Evolutionary conservation across 208 protist genomes (phyloP).

Genomic region (Balamuthia mandrillaris): DNA sequence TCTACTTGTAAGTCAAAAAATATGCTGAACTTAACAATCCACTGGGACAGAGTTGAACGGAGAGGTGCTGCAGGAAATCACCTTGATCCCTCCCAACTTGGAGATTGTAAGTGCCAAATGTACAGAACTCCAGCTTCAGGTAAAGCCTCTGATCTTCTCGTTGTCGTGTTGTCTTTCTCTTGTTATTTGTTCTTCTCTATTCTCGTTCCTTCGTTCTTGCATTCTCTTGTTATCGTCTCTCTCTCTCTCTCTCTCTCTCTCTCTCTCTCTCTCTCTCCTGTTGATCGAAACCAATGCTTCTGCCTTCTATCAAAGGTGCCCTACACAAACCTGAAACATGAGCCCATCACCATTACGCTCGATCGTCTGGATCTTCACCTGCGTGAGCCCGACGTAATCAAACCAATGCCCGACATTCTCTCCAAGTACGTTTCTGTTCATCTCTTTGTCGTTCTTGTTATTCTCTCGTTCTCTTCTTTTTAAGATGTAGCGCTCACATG

Average conservation of each 20-base stretch:
- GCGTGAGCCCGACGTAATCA: neutral
- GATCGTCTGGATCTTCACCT: constrained; percentile 1
- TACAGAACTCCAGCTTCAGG: neutral
- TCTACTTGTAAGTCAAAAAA: too few relatives aligned
- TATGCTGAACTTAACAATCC: too few relatives aligned
- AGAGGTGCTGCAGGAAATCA: neutral
- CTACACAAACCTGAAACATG: neutral
- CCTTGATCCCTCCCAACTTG: neutral
- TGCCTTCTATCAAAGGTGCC: neutral
- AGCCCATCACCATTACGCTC: neutral
- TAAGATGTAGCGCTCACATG: too few relatives aligned
- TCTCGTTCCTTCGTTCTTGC: neutral
- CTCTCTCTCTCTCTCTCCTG: too few relatives aligned
- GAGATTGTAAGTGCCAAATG: neutral
- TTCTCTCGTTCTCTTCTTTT: too few relatives aligned
- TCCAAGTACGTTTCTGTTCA: neutral
- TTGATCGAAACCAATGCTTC: neutral
- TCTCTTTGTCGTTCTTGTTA: too few relatives aligned
- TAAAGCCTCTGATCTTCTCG: too few relatives aligned
- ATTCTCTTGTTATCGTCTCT: neutral
- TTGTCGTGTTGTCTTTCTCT: too few relatives aligned
- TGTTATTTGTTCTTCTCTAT: neutral
- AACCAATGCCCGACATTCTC: neutral
- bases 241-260: neutral
- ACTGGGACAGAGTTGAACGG: neutral